phyloP scores from a whole-genome alignment of 208 protist species.

The Jaenimonas drosophilae region DNA sequence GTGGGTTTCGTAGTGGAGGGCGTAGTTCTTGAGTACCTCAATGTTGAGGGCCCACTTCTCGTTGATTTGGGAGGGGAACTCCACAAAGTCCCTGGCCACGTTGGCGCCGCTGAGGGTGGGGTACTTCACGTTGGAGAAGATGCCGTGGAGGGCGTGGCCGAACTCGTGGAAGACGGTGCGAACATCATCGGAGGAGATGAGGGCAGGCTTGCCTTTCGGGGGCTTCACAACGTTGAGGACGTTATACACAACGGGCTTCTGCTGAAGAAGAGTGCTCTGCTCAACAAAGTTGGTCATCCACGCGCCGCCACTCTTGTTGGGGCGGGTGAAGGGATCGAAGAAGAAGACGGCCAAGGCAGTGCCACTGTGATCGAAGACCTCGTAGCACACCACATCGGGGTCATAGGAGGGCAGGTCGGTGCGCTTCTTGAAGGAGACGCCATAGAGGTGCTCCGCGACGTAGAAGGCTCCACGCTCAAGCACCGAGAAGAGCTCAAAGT shows the following conservation, averaged over 20 bases:
- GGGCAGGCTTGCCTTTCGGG: conserved; percentile 9
- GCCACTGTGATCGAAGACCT: conserved; percentile 1
- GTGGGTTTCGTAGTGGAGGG: conserved; percentile 18
- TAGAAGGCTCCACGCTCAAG: conserved; percentile 4
- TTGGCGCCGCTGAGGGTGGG: conserved; percentile 15
- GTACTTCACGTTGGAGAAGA: conserved; percentile 14
- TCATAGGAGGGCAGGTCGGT: conserved; percentile 4
- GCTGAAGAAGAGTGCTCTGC: not conserved
- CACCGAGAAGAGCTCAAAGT: conserved; percentile 4
- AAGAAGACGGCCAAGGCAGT: conserved; percentile 4
- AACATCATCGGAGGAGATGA: conserved; percentile 21
- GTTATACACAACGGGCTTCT: conserved; percentile 2
- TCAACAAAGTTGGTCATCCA: conserved; percentile 6
- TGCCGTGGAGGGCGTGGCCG: conserved; percentile 24
- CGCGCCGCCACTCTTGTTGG: conserved; percentile 4
- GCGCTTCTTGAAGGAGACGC: conserved; percentile 1
- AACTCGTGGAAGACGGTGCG: conserved; percentile 18
- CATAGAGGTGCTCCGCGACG: conserved; percentile 3
- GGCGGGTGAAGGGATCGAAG: conserved; percentile 1
- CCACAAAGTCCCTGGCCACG: conserved; percentile 38
- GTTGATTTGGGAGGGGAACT: conserved; percentile 36
- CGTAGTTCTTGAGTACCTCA: conserved; percentile 9
- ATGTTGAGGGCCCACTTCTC: conserved; percentile 24
- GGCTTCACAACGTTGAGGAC: conserved; percentile 17
- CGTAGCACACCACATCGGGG: conserved; percentile 3